Conservation (phyloP, 2,329 filamentous ascomycete genomes). For the Aspergillus udagawae region DNA sequence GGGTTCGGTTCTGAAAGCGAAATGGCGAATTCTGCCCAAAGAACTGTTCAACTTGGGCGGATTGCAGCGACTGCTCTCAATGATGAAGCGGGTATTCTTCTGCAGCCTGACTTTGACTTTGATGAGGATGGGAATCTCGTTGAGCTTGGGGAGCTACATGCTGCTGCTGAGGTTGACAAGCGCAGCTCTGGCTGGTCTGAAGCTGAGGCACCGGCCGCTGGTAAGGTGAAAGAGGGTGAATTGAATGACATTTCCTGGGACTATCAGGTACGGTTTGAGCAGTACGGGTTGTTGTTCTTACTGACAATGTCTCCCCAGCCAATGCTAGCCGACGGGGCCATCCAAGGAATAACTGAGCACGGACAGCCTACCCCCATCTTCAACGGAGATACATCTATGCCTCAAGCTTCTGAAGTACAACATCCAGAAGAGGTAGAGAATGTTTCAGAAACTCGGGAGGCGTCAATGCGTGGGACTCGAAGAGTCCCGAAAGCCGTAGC, state of each 20-base stretch:
- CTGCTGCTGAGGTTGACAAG: conserved; percentile 9
- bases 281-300: background rate
- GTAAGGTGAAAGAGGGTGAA: conserved; percentile 30
- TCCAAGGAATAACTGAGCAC: conserved; percentile 11
- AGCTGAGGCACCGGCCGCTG: conserved; percentile 36
- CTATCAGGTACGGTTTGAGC: conserved; percentile 8
- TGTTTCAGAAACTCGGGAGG: conserved; percentile 6
- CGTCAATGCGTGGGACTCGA: conserved; percentile 24
- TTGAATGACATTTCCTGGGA: conserved; percentile 32
- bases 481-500: conserved; percentile 40
- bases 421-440: background rate
- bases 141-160: conserved; percentile 35
- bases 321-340: conserved; percentile 29
- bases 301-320: conserved; percentile 11
- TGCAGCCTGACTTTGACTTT: conserved; percentile 57
- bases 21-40: conserved; percentile 35
- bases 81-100: conserved; percentile 44
- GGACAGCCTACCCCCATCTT: background rate
- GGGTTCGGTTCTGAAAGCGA: conserved; percentile 42
- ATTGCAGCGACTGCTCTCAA: conserved; percentile 24
- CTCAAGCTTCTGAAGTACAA: background rate
- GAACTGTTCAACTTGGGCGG: conserved; percentile 25
- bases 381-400: background rate
- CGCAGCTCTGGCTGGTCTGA: conserved; percentile 9
- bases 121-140: conserved; percentile 59